Evolutionary conservation across 768 basidiomycete genomes (phyloP), one percentile per base, ranked within the genome.

Genomic region (Sporobolomyces pararoseus): DNA sequence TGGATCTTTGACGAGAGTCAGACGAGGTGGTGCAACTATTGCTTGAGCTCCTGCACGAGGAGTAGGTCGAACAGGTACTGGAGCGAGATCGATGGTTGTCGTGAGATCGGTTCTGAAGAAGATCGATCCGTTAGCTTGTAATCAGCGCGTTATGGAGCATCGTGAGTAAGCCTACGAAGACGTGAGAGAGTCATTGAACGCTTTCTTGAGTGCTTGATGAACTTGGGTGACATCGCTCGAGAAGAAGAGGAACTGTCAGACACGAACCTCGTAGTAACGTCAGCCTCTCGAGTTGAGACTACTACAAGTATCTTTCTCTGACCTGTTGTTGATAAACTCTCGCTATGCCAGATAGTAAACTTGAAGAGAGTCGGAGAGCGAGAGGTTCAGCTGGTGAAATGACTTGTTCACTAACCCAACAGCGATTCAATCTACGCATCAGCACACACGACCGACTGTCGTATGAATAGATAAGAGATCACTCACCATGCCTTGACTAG

Each of bases 321-420:
- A 61, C 72, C 68, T 73, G 61, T 52, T 69, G 68, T 46, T 65
- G 65, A 42, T 63, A 73, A 14, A 73, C 72, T 17, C 72, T 42
- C 19, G 68, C 61, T 32, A 73, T 70, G 7, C 72, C 72, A 5
- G 62, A 39, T 9, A 73, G 51, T 12, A 73, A 42, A 42, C 52
- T 66, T 9, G 61, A 54, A 42, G 68, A 69, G 27, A 73, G 60
- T 29, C 72, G 50, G 25, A 73, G 52, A 7, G 72, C 72, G 55
- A 73, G 65, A 0, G 72, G 72, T 37, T 73, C 72, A 7, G 68
- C 72, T 0, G 72, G 72, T 6, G 50, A 29, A 7, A 46, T 46
- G 27, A 73, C 47, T 46, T 66, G 57, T 42, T 73, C 65, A 58
- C 72, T 73, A 55, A 23, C 10, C 13, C 25, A n/a, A n/a, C n/a